A percentile compares a stretch with the other conserved stretches of the same genome.
Evolutionary conservation across 1,284 basidiomycete species (phyloP).

Genomic region (Tilletia indica): DNA sequence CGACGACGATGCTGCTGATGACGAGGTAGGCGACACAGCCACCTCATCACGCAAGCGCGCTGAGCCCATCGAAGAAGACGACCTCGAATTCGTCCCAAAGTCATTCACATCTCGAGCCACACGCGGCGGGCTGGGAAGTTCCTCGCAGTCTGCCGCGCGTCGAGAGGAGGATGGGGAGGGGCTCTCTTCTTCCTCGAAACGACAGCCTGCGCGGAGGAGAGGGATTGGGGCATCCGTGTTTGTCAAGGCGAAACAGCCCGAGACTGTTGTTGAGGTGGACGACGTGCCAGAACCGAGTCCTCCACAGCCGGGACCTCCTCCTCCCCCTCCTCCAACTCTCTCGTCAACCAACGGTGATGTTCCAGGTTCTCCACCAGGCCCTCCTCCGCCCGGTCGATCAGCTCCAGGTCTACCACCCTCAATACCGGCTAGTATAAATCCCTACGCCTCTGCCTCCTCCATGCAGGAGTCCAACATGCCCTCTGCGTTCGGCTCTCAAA

Average conservation of each 20-base stretch:
- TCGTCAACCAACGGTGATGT: neutral
- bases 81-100: no score
- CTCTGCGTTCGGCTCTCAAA: neutral
- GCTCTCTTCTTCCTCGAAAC: neutral
- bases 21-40: neutral
- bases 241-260: neutral
- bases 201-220: neutral
- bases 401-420: neutral
- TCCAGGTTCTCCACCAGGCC: neutral
- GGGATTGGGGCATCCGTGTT: neutral
- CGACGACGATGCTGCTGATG: neutral
- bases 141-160: neutral
- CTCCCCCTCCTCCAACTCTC: neutral
- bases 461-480: neutral
- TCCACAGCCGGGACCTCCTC: neutral
- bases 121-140: neutral
- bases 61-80: no score
- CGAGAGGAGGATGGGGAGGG: neutral
- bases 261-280: neutral
- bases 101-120: no score
- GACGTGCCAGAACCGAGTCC: neutral
- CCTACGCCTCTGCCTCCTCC: neutral
- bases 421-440: conserved; percentile 1
- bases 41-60: no score
- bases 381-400: neutral